Evolutionary conservation across 352 stramenopile genomes (phyloP), one percentile per base, ranked within the genome.

Genomic region (Peronosclerospora sorghi): DNA sequence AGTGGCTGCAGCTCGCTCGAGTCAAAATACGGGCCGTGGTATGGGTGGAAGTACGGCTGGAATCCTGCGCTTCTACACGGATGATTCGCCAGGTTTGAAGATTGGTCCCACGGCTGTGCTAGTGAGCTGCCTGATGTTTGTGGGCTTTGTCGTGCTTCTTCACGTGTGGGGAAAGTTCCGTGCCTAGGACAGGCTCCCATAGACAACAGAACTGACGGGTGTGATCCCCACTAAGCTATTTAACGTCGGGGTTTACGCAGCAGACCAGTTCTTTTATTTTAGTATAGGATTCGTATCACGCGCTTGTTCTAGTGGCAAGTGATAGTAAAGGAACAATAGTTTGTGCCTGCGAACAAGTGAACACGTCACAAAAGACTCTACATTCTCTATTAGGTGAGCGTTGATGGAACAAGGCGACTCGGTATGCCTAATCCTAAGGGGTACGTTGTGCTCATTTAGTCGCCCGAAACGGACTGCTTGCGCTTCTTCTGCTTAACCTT

Each of bases 81-180:
- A 97, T 68, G 94, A 98, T 68, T 96, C 89, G 48, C 91, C 94
- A 15, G 92, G 94, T 43, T 69, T 98, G 40, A 96, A 97, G 73
- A 93, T 98, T 49, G 91, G 90, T 51, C 94, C 94, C 28, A 98
- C 89, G 35, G 96, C 88, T 14, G 91, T 98, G 55, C 77, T 98
- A 53, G 87, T 98, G 35, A 81, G 89, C 42, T 96, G 83, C 56
- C 73, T 98, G 46, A 80, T 88, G 44, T 98, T 98, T 63, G 92
- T 98, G 41, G 94, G 90, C 48, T 90, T 97, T 47, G 94, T 98
- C 36, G 94, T 98, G 49, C 71, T 98, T 53, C 82, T 98, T 49
- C 94, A 98, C 67, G 96, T 98, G 57, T 96, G 87, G 86, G 94
- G 94, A 59, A 98, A 98, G 70, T 97, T 98, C 74, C 89, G 78